Percentiles rank a stretch among this genome's conserved stretches.
phyloP scores from a whole-genome alignment of 108 stramenopile species.

The Nannochloropsis granulata region DNA sequence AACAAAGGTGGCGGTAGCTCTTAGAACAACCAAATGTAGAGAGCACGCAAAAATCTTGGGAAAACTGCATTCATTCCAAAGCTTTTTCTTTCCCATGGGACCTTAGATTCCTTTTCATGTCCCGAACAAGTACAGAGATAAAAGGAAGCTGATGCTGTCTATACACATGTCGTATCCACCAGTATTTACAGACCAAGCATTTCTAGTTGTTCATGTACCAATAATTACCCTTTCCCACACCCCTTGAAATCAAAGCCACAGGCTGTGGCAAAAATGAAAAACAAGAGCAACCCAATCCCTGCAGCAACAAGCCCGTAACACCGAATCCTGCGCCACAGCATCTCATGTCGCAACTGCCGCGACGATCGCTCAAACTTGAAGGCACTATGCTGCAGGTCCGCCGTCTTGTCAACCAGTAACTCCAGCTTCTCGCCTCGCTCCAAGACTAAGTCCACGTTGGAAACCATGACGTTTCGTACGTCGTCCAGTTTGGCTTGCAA shows the following conservation, averaged over 20 bases:
- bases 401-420: conserved; percentile 92
- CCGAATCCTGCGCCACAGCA: conserved; percentile 76
- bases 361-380: conserved; percentile 70
- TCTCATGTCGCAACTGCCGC: conserved; percentile 51
- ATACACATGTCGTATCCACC: too few relatives aligned
- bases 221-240: background rate
- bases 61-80: too few relatives aligned
- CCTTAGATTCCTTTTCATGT: too few relatives aligned
- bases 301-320: conserved; percentile 36
- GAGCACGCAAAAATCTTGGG: too few relatives aligned
- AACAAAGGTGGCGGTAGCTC: too few relatives aligned
- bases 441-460: conserved; percentile 62
- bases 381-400: conserved; percentile 73
- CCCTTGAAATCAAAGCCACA: background rate
- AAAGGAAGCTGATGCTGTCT: too few relatives aligned
- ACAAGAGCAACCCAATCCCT: conserved; percentile 46
- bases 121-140: too few relatives aligned
- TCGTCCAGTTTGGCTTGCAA: conserved; percentile 83
- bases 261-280: conserved; percentile 2
- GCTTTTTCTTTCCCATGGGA: too few relatives aligned
- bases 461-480: conserved; percentile 84
- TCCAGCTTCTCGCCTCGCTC: conserved; percentile 94
- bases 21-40: too few relatives aligned
- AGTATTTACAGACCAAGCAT: too few relatives aligned
- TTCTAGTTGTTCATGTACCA: too few relatives aligned